These are phyloP conservation scores for Diaporthe citriasiana DNA, from an alignment of 2,329 filamentous ascomycete genomes.

Conservation along the genomic window DNA sequence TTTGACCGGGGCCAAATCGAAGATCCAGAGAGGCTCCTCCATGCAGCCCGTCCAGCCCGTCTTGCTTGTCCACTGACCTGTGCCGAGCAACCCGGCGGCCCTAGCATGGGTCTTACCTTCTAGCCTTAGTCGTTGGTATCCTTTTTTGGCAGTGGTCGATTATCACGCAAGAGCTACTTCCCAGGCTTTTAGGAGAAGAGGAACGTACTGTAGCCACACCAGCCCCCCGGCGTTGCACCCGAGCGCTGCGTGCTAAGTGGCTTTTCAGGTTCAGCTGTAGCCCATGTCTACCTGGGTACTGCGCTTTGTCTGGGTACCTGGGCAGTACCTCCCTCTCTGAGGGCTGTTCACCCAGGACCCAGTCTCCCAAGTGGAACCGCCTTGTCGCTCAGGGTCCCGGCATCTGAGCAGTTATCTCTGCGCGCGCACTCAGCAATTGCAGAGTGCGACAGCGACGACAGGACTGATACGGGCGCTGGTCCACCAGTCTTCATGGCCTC, in stretches of 20 bases:
- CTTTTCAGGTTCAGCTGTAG: background rate
- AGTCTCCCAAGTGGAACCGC: slow-evolving; percentile 4
- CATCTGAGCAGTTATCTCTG: slow-evolving; percentile 12
- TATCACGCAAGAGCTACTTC: slow-evolving; percentile 40
- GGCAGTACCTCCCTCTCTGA: background rate
- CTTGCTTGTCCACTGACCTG: background rate
- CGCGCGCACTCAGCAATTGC: background rate
- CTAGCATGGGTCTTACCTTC: slow-evolving; percentile 32
- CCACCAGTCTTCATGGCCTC: slow-evolving; percentile 10
- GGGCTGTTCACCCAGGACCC: background rate
- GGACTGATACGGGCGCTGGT: slow-evolving; percentile 1
- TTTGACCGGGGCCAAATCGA: background rate
- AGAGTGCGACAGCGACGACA: slow-evolving; percentile 13
- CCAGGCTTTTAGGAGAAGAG: slow-evolving; percentile 8
- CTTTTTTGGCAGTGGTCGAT: slow-evolving; percentile 2
- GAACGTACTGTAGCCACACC: background rate
- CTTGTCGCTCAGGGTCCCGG: slow-evolving; percentile 27
- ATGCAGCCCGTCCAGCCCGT: background rate
- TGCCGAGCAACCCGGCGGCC: slow-evolving; percentile 32
- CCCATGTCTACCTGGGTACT: background rate
- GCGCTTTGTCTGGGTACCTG: background rate
- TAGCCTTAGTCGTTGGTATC: slow-evolving; percentile 9
- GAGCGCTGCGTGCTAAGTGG: background rate
- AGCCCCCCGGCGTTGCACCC: background rate
- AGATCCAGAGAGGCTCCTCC: background rate